These are phyloP conservation scores for Annulohypoxylon nitens DNA, from an alignment of 495 filamentous ascomycete species.

Conservation along the genomic window DNA sequence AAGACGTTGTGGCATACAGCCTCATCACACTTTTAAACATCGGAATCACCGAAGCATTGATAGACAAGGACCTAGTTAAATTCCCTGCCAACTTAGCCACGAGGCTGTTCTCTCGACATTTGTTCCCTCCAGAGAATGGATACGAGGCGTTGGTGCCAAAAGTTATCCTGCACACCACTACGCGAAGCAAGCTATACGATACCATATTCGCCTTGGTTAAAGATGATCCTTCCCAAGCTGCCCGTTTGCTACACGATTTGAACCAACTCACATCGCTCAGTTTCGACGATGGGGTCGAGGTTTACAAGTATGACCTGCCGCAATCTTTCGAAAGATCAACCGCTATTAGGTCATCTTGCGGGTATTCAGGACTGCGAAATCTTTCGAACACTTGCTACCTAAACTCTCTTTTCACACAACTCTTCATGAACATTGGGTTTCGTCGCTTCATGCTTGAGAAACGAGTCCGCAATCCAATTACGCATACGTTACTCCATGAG, in stretches of 20 bases:
- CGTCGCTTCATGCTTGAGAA: constrained; percentile 83
- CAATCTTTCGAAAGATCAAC: constrained; percentile 74
- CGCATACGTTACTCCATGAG: constrained; percentile 78
- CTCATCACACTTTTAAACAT: constrained; percentile 60
- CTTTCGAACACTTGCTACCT: constrained; percentile 97
- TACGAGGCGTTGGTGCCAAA: constrained; percentile 44
- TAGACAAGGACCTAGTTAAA: constrained; percentile 23
- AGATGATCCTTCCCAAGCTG: constrained; percentile 63
- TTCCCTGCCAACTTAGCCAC: constrained; percentile 60
- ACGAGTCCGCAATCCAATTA: constrained; percentile 62
- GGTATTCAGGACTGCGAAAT: constrained; percentile 87
- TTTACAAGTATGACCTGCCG: constrained; percentile 67
- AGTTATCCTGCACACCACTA: constrained; percentile 65
- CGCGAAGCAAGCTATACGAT: constrained; percentile 73
- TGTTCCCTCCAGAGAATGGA: constrained; percentile 73
- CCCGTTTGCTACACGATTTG: constrained; percentile 65
- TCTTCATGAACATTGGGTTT: constrained; percentile 96
- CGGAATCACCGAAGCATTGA: constrained; percentile 36
- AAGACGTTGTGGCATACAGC: constrained; percentile 62
- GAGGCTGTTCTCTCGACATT: constrained; percentile 73
- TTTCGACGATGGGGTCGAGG: constrained; percentile 39
- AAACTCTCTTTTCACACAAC: constrained; percentile 93
- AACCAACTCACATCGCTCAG: constrained; percentile 66
- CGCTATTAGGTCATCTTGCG: constrained; percentile 77
- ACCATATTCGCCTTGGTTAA: constrained; percentile 72